Base-by-base conservation (phyloP, 2,329 filamentous ascomycete species). In the Fusarium sp. region DNA sequence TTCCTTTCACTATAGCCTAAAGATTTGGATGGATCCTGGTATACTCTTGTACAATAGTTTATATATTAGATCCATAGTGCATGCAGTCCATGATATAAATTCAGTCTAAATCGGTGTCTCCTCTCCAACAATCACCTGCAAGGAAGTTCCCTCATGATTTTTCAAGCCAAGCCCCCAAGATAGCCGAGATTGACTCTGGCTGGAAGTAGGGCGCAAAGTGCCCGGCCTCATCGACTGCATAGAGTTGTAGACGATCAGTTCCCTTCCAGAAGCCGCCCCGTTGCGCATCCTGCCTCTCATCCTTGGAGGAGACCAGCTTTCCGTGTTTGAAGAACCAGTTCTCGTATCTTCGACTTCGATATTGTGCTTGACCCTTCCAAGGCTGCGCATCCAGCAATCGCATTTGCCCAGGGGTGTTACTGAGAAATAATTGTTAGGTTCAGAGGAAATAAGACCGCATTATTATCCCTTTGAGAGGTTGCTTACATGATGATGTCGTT, bases 221-320 rank as follows among this genome's bases (percentile, higher is more conserved):
- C 0, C 72, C 72, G 0, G 72, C 72, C 1, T 72, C 69, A 2
- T 74, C 72, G 31, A 75, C 60, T 22, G 72, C 50, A 20, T 67
- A 74, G 7, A 74, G 38, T 2, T 61, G 58, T 2, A 74, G 45
- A 11, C 63, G 69, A 13, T 64, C 35, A 29, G 50, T 70, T 11
- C 66, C 72, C 7, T 74, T 74, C 62, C 69, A 67, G 5, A 75
- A 73, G 0, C 72, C 72, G 2, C 72, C 72, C 8, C 16, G 50
- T 14, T 63, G 24, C 0, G 38, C 27, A 27, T 45, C 22, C 60
- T 62, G 47, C 1, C 56, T 7, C 1, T 42, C 37, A 2, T 71
- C 37, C 3, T 5, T 4, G 1, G 59, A 24, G 0, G 67, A 24
- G 0, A 59, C 62, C 1, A 71, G 0, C 8, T 68, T 71, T 0